Percentiles rank a stretch among this genome's conserved stretches.
These are phyloP conservation scores for Alternaria arbusti DNA, from an alignment of 2,329 filamentous ascomycete species.

Conservation along the genomic window DNA sequence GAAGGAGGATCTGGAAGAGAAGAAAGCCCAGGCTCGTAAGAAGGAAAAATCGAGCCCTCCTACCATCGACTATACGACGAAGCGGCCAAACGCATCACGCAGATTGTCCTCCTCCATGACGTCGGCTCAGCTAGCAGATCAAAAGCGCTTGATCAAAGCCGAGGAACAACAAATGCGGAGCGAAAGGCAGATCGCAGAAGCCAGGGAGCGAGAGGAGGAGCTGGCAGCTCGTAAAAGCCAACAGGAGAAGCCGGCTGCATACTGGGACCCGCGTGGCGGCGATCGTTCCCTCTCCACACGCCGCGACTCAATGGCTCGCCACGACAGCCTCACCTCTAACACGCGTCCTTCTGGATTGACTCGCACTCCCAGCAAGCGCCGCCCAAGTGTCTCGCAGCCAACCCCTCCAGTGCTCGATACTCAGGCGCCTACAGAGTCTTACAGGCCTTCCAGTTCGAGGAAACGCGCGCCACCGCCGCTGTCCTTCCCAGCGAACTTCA, in stretches of 20 bases:
- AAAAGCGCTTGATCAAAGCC: slow-evolving; percentile 26
- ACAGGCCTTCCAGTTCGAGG: slow-evolving; percentile 24
- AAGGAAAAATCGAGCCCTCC: slow-evolving; percentile 27
- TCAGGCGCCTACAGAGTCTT: slow-evolving; percentile 15
- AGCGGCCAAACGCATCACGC: slow-evolving; percentile 22
- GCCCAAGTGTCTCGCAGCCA: slow-evolving; percentile 32
- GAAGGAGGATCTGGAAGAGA: slow-evolving; percentile 9
- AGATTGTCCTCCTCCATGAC: slow-evolving; percentile 29
- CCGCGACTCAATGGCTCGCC: slow-evolving; percentile 27
- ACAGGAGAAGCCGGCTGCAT: slow-evolving; percentile 26
- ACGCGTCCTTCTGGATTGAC: slow-evolving; percentile 18
- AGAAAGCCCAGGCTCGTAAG: slow-evolving; percentile 20
- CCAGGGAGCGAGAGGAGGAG: slow-evolving; percentile 34
- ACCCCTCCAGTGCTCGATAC: slow-evolving; percentile 22
- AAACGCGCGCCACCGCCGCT: slow-evolving; percentile 24
- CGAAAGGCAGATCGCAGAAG: slow-evolving; percentile 31
- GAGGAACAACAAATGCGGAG: slow-evolving; percentile 28
- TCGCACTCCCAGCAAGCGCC: slow-evolving; percentile 26
- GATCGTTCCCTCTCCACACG: slow-evolving; percentile 16
- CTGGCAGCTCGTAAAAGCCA: slow-evolving; percentile 22
- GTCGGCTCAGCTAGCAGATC: slow-evolving; percentile 21
- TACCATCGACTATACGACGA: slow-evolving; percentile 18
- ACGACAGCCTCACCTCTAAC: slow-evolving; percentile 26
- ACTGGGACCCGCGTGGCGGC: slow-evolving; percentile 33
- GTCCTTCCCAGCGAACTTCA: slow-evolving; percentile 24